These are phyloP conservation scores for Colletotrichum theobromicola DNA, from an alignment of 2,329 filamentous ascomycete genomes.

Conservation along the genomic window DNA sequence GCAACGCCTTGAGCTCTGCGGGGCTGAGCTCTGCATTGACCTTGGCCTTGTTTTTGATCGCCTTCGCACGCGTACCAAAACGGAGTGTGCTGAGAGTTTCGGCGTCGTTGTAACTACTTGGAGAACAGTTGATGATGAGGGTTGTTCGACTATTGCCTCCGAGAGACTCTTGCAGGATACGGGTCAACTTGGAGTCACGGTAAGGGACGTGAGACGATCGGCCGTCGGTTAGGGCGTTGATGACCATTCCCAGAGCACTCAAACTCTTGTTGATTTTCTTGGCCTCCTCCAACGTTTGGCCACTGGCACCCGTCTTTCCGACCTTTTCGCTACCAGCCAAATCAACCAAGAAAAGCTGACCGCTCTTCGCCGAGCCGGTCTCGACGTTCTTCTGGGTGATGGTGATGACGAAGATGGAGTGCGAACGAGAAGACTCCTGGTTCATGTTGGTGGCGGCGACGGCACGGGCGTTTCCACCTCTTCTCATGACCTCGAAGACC, in stretches of 20 bases:
- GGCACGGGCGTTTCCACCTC: constrained; percentile 87
- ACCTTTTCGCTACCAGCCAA: constrained; percentile 98
- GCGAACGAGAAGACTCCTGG: constrained; percentile 94
- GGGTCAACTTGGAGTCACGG: constrained; percentile 95
- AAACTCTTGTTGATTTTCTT: constrained; percentile 99
- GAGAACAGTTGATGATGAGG: constrained; percentile 98
- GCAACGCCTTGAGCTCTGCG: constrained; percentile 88
- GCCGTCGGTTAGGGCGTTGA: constrained; percentile 94
- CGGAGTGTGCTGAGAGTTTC: constrained; percentile 92
- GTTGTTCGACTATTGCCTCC: constrained; percentile 99
- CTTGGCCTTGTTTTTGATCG: constrained; percentile 99
- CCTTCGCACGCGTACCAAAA: constrained; percentile 96
- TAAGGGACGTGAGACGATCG: constrained; percentile 97
- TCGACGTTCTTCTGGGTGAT: constrained; percentile 98
- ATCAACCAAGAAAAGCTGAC: constrained; percentile 96
- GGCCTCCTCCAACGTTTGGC: constrained; percentile 95
- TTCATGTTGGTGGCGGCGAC: constrained; percentile 99
- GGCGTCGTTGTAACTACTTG: constrained; percentile 95
- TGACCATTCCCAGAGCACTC: constrained; percentile 98
- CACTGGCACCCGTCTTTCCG: constrained; percentile 96
- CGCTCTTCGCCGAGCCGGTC: constrained; percentile 93
- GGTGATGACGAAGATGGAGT: constrained; percentile 97
- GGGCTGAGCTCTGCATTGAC: constrained; percentile 98
- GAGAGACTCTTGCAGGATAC: constrained; percentile 95
- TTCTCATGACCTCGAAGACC: constrained; percentile 95